These are phyloP conservation scores for Colletotrichum spinosum DNA, from an alignment of 2,329 filamentous ascomycete species.

Conservation along the genomic window DNA sequence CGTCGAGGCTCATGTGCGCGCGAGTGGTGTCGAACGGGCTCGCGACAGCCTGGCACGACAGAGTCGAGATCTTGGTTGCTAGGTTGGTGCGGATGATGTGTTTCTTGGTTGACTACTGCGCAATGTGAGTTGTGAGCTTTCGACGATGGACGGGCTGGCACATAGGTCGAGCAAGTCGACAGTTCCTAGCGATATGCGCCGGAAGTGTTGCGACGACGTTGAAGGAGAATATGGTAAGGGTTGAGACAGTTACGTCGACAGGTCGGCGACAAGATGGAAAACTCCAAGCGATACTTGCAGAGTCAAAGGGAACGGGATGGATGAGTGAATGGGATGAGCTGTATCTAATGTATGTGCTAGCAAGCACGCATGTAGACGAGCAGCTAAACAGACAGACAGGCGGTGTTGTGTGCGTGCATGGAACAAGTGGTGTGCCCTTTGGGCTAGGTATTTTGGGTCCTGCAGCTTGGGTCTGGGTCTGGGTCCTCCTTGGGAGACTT, in stretches of 20 bases:
- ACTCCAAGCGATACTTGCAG: constrained; percentile 14
- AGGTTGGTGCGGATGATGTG: constrained; percentile 1
- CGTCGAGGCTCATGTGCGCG: constrained; percentile 17
- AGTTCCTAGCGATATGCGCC: too few relatives aligned
- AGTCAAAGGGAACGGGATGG: constrained; percentile 17
- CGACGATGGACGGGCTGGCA: constrained; percentile 3
- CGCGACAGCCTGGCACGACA: constrained; percentile 1
- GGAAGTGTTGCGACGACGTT: too few relatives aligned
- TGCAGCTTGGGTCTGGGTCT: constrained; percentile 17
- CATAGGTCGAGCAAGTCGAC: too few relatives aligned
- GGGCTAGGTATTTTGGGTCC: constrained; percentile 30
- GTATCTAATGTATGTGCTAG: constrained; percentile 38
- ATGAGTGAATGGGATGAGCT: constrained; percentile 33
- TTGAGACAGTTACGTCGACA: constrained; percentile 8
- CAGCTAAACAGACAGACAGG: background rate
- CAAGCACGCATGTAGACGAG: constrained; percentile 28
- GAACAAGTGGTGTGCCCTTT: constrained; percentile 27
- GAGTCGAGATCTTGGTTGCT: constrained; percentile 2
- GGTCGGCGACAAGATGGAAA: background rate
- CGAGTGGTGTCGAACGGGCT: background rate
- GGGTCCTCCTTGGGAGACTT: constrained; percentile 24
- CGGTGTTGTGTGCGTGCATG: constrained; percentile 25
- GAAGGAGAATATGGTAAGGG: background rate
- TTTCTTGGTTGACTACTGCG: constrained; percentile 15
- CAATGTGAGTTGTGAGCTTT: constrained; percentile 27